Evolutionary conservation across 1,139 yeast species (phyloP), one percentile per base, ranked within the genome.

Genomic region (Yamadazyma siamensis): DNA sequence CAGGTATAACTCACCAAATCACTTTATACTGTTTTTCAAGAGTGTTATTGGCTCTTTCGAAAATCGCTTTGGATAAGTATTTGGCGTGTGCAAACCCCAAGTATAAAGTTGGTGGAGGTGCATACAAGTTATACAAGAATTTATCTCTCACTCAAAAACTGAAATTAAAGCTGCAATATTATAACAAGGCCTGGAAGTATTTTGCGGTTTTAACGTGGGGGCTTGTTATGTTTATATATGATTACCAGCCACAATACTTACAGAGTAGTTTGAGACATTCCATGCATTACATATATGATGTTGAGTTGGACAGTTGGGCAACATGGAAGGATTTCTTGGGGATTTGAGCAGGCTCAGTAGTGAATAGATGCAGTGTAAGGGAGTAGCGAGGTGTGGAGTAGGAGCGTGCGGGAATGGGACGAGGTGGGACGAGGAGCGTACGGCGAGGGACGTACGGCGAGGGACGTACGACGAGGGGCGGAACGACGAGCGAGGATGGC

Each of bases 151-250:
- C 44, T 29, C 68, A 58, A 46, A 61, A 55, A 44, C 56, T 42
- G 49, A 66, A 56, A 41, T 55, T 58, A 38, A 60, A 58, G 43
- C 44, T 43, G 23, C 46, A 44, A 26, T 50, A 71, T 16, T 65
- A 71, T 43, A 61, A 61, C 40, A 54, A 51, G 32, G 61, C 80
- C 4, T 83, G 89, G 89, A 67, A 76, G 28, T 54, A 72, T 32
- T 76, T 80, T 50, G 82, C 89, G 2, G 75, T 82, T n/a, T 39
- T 77, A 6, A 67, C 80, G 7, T 84, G 94, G 94, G 94, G 80
- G 0, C 53, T 75, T 29, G 86, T 83, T 29, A 82, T 84, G 91
- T 67, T 74, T 46, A 65, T 84, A 33, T 83, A 80, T 55, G 73
- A 80, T 39, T 63, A 64, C 39, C 81, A 82, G 40, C 82, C 84